phyloP scores from a whole-genome alignment of 2,329 filamentous ascomycete genomes.

The Dendrostoma leiphaemia region DNA sequence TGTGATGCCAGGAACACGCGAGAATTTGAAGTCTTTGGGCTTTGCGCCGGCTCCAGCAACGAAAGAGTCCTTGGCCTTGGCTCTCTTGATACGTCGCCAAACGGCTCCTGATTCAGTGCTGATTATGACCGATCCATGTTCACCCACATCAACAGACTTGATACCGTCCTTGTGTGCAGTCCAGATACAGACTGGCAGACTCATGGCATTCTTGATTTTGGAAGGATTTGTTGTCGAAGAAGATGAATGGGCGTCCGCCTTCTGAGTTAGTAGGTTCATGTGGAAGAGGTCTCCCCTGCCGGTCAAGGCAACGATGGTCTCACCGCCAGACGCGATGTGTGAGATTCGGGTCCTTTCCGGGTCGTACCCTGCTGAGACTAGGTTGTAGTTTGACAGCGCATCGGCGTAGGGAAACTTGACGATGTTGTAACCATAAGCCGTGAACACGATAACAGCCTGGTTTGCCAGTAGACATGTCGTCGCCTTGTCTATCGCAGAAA shows the following conservation, averaged over 20 bases:
- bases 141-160: conserved; percentile 81
- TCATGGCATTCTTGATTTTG: conserved; percentile 83
- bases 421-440: conserved; percentile 93
- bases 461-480: conserved; percentile 84
- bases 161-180: conserved; percentile 83
- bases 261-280: conserved; percentile 66
- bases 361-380: conserved; percentile 66
- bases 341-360: conserved; percentile 65
- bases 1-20: conserved; percentile 83
- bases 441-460: conserved; percentile 88
- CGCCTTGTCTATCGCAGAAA: conserved; percentile 86
- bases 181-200: conserved; percentile 80
- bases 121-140: conserved; percentile 92
- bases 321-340: conserved; percentile 79
- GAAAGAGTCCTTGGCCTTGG: conserved; percentile 71
- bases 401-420: conserved; percentile 76
- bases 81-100: conserved; percentile 82
- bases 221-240: conserved; percentile 88
- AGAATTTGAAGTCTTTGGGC: conserved; percentile 92
- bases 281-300: conserved; percentile 85
- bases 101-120: conserved; percentile 90
- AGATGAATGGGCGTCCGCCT: conserved; percentile 57
- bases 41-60: conserved; percentile 48
- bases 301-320: conserved; percentile 87
- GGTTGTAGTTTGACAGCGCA: conserved; percentile 63